phyloP scores from a whole-genome alignment of 2,329 filamentous ascomycete genomes.

The Exophiala sp. region DNA sequence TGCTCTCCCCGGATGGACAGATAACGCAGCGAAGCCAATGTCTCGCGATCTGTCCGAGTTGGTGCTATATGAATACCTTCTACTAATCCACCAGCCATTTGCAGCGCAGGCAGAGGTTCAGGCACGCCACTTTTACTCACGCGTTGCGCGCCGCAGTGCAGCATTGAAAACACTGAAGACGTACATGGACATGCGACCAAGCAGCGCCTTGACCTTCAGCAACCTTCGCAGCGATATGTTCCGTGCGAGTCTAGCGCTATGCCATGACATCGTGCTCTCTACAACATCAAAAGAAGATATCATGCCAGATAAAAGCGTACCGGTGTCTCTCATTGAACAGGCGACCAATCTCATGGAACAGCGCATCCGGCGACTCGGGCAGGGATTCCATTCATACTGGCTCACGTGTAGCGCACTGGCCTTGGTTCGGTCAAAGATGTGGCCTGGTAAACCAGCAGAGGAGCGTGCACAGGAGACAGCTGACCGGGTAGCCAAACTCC shows the following conservation, averaged over 20 bases:
- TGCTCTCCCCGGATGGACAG: conserved; percentile 28
- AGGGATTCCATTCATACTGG: conserved; percentile 36
- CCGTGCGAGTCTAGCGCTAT: conserved; percentile 16
- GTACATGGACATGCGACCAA: conserved; percentile 15
- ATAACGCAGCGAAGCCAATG: conserved; percentile 13
- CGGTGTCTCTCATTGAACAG: conserved; percentile 26
- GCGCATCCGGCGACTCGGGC: conserved; percentile 32
- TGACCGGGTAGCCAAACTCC: conserved; percentile 21
- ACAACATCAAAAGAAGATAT: conserved; percentile 5
- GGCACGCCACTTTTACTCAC: conserved; percentile 29
- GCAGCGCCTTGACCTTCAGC: conserved; percentile 8
- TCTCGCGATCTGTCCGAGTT: conserved; percentile 28
- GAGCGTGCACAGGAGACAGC: conserved; percentile 28
- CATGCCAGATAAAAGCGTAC: conserved; percentile 9
- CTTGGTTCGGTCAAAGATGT: conserved; percentile 30
- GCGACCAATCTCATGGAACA: conserved; percentile 34
- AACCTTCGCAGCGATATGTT: conserved; percentile 19
- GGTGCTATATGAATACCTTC: conserved; percentile 31
- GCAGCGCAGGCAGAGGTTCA: conserved; percentile 26
- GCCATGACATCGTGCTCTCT: conserved; percentile 13
- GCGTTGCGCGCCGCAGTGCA: conserved; percentile 27
- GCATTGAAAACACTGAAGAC: conserved; percentile 21
- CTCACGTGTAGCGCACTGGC: conserved; percentile 33
- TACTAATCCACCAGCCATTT: conserved; percentile 32
- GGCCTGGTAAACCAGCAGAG: conserved; percentile 22